phyloP scores from a whole-genome alignment of 2,329 filamentous ascomycete species.

The Immersiporthe knoxdaviesiana region DNA sequence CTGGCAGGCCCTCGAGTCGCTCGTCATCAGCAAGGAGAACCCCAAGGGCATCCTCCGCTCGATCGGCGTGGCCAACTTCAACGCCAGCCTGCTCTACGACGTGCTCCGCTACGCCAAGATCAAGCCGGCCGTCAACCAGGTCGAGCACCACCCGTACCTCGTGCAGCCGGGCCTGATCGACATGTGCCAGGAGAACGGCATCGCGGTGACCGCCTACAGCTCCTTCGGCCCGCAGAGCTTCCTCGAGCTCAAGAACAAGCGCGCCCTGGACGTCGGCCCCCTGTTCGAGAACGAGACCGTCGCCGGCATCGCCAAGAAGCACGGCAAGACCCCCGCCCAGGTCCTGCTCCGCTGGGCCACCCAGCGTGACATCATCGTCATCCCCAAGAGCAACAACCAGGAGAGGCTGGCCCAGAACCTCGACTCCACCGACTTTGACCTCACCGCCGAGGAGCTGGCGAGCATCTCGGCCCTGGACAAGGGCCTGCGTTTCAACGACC shows the following conservation, averaged over 20 bases:
- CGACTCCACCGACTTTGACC: conserved; percentile 58
- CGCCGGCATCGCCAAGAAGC: conserved; percentile 55
- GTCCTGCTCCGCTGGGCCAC: conserved; percentile 70
- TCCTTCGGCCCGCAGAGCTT: conserved; percentile 63
- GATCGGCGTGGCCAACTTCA: conserved; percentile 66
- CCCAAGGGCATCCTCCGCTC: conserved; percentile 54
- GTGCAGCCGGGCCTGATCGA: conserved; percentile 60
- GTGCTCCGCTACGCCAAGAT: conserved; percentile 60
- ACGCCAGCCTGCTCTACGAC: conserved; percentile 61
- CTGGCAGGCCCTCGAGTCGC: conserved; percentile 60
- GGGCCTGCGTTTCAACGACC: conserved; percentile 65
- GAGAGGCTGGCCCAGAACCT: conserved; percentile 57
- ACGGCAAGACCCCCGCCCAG: conserved; percentile 65
- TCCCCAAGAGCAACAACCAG: conserved; percentile 64
- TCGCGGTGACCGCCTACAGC: conserved; percentile 67
- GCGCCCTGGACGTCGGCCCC: conserved; percentile 34
- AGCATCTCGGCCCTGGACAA: conserved; percentile 58
- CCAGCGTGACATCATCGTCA: conserved; percentile 64
- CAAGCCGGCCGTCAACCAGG: conserved; percentile 58
- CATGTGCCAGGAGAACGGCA: conserved; percentile 59
- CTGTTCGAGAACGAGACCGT: conserved; percentile 45
- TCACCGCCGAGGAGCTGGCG: conserved; percentile 58
- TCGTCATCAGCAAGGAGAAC: conserved; percentile 48
- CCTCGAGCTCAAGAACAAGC: conserved; percentile 39
- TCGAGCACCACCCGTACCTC: conserved; percentile 70